Conservation (phyloP, 768 basidiomycete species). For the Scleroderma bovista region DNA sequence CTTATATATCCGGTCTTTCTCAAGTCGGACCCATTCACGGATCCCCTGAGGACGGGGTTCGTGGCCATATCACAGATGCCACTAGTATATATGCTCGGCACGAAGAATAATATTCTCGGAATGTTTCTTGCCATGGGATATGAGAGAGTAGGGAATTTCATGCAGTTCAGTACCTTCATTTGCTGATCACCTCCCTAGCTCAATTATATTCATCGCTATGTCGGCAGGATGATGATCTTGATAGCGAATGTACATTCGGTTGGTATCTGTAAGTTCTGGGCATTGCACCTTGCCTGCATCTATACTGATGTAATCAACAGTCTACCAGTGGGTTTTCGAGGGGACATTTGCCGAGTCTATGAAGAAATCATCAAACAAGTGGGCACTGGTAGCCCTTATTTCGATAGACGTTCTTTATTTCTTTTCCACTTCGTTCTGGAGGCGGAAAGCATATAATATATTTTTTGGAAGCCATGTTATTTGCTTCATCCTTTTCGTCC, state of each 20-base stretch:
- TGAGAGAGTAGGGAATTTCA: constrained; percentile 35
- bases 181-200: constrained; percentile 25
- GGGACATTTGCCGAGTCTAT: constrained; percentile 14
- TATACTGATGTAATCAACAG: constrained; percentile 9
- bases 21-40: constrained; percentile 29
- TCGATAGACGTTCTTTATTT: constrained; percentile 33
- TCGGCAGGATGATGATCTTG: constrained; percentile 38
- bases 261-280: constrained; percentile 31
- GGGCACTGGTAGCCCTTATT: constrained; percentile 32
- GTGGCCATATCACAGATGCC: constrained; percentile 43
- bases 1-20: constrained; percentile 35
- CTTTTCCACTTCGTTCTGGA: constrained; percentile 37
- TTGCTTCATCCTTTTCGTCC: constrained; percentile 38
- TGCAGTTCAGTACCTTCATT: background rate
- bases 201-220: constrained; percentile 53
- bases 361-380: constrained; percentile 6
- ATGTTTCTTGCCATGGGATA: constrained; percentile 40
- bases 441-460: constrained; percentile 38
- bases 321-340: constrained; percentile 25
- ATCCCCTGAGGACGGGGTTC: constrained; percentile 28
- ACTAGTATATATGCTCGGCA: constrained; percentile 37
- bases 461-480: constrained; percentile 39
- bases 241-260: constrained; percentile 38
- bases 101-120: constrained; percentile 45
- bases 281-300: background rate